Percentiles rank a stretch among this genome's conserved stretches.
Evolutionary conservation across 2,329 filamentous ascomycete species (phyloP).

Genomic region (Peltaster fructicola): DNA sequence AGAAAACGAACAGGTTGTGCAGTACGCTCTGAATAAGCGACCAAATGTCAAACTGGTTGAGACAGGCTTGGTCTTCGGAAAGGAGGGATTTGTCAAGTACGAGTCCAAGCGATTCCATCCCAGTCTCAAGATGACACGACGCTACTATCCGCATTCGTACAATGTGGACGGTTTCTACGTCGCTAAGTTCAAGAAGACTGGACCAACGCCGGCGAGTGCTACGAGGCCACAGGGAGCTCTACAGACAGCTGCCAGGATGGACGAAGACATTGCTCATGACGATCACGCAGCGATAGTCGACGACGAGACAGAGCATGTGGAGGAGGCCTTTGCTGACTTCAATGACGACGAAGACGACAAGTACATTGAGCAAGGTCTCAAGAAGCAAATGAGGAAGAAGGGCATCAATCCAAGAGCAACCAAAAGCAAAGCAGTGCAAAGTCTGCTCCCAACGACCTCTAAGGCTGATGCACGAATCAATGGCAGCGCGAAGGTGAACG

Average conservation of each 20-base stretch:
- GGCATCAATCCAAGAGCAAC: constrained; percentile 28
- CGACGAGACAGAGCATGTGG: constrained; percentile 16
- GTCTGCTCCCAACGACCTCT: constrained; percentile 1
- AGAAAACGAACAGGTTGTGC: constrained; percentile 84
- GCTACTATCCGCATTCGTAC: constrained; percentile 81
- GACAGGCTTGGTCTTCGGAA: constrained; percentile 76
- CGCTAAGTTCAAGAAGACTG: constrained; percentile 89
- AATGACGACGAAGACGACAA: constrained; percentile 33
- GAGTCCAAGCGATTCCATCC: constrained; percentile 84
- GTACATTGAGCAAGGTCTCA: constrained; percentile 29
- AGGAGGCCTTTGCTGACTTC: constrained; percentile 30
- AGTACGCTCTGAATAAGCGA: constrained; percentile 78
- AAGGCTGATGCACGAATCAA: background rate
- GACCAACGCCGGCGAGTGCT: constrained; percentile 49
- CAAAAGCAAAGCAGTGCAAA: constrained; percentile 10
- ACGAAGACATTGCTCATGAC: constrained; percentile 29
- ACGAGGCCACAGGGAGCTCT: constrained; percentile 24
- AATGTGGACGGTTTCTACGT: constrained; percentile 99
- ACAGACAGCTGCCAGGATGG: constrained; percentile 29
- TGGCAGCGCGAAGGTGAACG: background rate
- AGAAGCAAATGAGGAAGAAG: constrained; percentile 26
- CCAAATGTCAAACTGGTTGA: constrained; percentile 90
- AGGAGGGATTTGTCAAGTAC: constrained; percentile 79
- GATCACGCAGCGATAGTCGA: constrained; percentile 39
- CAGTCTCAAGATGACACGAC: constrained; percentile 61